Evolutionary conservation across 768 basidiomycete species (phyloP).

Genomic region (Rhodotorula diobovata): DNA sequence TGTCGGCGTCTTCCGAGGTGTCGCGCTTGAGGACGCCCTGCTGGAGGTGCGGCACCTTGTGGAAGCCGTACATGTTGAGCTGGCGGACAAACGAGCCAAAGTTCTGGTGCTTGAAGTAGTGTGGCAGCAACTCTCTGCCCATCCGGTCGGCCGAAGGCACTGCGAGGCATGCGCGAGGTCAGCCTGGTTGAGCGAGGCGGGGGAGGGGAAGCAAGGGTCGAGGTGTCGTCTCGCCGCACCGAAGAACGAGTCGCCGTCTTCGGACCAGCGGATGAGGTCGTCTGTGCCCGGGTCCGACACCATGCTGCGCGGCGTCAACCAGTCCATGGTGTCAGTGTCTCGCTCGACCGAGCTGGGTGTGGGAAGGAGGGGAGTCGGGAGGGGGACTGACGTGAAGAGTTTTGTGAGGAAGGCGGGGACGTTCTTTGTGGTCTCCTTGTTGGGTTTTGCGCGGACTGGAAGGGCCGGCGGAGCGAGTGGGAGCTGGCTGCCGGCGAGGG

Average conservation of each 20-base stretch:
- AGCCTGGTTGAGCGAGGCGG: not conserved
- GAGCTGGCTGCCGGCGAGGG: not conserved
- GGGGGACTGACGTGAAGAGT: slow-evolving; percentile 69
- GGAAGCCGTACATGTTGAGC: slow-evolving; percentile 93
- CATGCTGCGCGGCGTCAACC: slow-evolving; percentile 65
- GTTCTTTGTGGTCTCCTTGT: slow-evolving; percentile 50
- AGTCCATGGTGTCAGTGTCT: not conserved
- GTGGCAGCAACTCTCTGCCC: slow-evolving; percentile 78
- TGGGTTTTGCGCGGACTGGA: slow-evolving; percentile 45
- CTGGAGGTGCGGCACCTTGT: slow-evolving; percentile 87
- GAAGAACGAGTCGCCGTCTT: slow-evolving; percentile 85
- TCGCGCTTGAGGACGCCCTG: slow-evolving; percentile 86
- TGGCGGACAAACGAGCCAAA: slow-evolving; percentile 89
- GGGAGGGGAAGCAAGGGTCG: not conserved
- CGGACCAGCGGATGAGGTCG: slow-evolving; percentile 85
- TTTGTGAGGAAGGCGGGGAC: slow-evolving; percentile 88
- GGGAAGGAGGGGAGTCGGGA: not conserved
- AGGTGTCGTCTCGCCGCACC: slow-evolving; percentile 61
- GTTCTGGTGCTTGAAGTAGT: slow-evolving; percentile 97
- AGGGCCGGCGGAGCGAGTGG: not conserved
- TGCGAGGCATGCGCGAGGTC: slow-evolving; percentile 2
- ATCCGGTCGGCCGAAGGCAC: slow-evolving; percentile 89
- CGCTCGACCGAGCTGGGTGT: not conserved
- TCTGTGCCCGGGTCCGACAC: slow-evolving; percentile 78
- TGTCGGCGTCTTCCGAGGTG: slow-evolving; percentile 60